A percentile compares a stretch with the other conserved stretches of the same genome.
Conservation (phyloP, 306 rosid genomes). For the Albizia julibrissin region DNA sequence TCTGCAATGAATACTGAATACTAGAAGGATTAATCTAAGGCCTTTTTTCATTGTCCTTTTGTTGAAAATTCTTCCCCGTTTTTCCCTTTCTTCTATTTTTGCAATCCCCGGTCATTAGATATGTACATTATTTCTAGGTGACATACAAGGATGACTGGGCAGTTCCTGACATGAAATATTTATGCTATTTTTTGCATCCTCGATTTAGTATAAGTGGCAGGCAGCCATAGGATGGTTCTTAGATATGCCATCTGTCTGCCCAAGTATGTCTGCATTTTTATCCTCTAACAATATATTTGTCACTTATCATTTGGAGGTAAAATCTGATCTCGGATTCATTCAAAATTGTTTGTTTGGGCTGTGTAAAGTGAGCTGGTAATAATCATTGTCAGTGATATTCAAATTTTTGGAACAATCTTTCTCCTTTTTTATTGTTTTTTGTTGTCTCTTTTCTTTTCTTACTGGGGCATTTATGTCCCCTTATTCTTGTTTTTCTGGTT, state of each 20-base stretch:
- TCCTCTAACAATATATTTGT: not conserved
- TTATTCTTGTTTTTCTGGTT: not conserved
- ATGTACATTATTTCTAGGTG: not conserved
- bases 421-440: not conserved
- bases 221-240: constrained; percentile 11
- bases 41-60: not conserved
- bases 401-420: not conserved
- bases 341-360: not conserved
- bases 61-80: not conserved
- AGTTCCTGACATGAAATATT: not conserved
- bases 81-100: not conserved
- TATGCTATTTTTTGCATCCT: not conserved
- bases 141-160: not conserved
- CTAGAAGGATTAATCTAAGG: constrained; percentile 15
- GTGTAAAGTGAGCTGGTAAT: constrained; percentile 2
- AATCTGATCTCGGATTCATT: constrained; percentile 5
- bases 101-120: not conserved
- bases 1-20: not conserved
- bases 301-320: not conserved
- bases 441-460: not conserved
- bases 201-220: not conserved
- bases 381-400: not conserved
- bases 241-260: not conserved
- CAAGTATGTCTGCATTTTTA: not conserved
- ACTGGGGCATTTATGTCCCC: not conserved